These are phyloP conservation scores for Ramaria rubella DNA, from an alignment of 768 basidiomycete species.

Conservation along the genomic window DNA sequence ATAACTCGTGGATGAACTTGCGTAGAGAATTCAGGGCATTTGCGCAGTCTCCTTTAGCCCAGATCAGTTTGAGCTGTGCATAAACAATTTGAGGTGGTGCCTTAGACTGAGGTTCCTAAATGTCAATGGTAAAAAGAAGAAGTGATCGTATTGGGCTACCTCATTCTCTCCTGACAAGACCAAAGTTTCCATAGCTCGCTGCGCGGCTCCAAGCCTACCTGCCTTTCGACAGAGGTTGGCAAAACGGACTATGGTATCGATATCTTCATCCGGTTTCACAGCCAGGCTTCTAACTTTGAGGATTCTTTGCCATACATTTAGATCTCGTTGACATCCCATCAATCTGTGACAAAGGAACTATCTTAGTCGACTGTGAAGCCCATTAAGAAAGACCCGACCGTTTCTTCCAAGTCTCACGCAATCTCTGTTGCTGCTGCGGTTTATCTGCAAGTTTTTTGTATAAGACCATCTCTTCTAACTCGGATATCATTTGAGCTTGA, in stretches of 20 bases:
- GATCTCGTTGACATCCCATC: constrained; percentile 44
- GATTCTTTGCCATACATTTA: constrained; percentile 47
- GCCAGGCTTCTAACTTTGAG: constrained; percentile 43
- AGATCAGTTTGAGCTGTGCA: constrained; percentile 40
- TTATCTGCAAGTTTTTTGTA: constrained; percentile 41
- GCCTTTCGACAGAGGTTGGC: constrained; percentile 46
- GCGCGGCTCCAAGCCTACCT: constrained; percentile 37
- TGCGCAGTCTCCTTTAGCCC: constrained; percentile 35
- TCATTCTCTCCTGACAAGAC: constrained; percentile 26
- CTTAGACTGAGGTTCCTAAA: constrained; percentile 14
- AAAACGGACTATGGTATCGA: constrained; percentile 46
- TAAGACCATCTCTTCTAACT: constrained; percentile 44
- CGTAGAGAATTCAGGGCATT: constrained; percentile 32
- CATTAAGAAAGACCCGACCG: constrained; percentile 22
- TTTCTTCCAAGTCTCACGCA: constrained; percentile 45
- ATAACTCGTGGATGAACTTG: constrained; percentile 29
- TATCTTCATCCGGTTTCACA: constrained; percentile 39
- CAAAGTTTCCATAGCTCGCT: constrained; percentile 41
- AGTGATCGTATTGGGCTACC: background rate
- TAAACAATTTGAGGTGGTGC: constrained; percentile 43
- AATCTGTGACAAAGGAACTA: constrained; percentile 22
- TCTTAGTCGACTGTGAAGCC: background rate
- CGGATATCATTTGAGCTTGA: constrained; percentile 44
- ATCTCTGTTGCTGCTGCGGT: constrained; percentile 34
- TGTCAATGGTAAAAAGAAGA: background rate